Base-by-base conservation (phyloP, 176 grass and related monocot genomes). In the Musa schizocarpa region DNA sequence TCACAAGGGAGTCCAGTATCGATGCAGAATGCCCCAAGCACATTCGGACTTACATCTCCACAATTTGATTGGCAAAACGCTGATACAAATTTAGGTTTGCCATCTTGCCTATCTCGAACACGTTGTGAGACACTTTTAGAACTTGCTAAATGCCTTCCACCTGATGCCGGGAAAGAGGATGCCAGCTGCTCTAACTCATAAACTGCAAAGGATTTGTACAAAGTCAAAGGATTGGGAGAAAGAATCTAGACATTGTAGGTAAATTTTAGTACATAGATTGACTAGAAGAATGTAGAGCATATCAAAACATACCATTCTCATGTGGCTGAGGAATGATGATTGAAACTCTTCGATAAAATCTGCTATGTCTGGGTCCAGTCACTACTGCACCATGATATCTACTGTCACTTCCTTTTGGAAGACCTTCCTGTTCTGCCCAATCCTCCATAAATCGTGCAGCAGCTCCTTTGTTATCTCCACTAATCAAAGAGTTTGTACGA, bases 11-110 rank as follows among this genome's bases (percentile, higher is more conserved):
- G 90, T 34, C 83, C 73, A n/a, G 95, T 99, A 68, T 99, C 95
- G 78, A 89, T 89, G 83, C 95, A 99, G 83, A 94, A 94, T 53
- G 95, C 82, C 77, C 95, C 95, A n/a, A 94, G 81, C 0, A 93
- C 90, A 78, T 99, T 99, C 80, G 95, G 95, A 82, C 95, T 99
- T 87, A 99, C 95, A 84, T 99, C 95, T 78, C 95, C 95, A 76
- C 95, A 99, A 66, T 99, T 99, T 49, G 95, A 94, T 66, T 94
- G 95, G 79, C 95, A 99, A 83, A 94, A 99, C 52, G 95, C 95
- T 69, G 95, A 99, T 53, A 99, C 88, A 72, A 99, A 99, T 81
- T 85, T 94, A 54, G 88, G 69, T 52, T 74, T 75, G 66, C 87
- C 81, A 76, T 62, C 72, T 62, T 59, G 79, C 77, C 48, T 77